phyloP scores from a whole-genome alignment of 2,329 filamentous ascomycete genomes.

The Pyricularia grisea region DNA sequence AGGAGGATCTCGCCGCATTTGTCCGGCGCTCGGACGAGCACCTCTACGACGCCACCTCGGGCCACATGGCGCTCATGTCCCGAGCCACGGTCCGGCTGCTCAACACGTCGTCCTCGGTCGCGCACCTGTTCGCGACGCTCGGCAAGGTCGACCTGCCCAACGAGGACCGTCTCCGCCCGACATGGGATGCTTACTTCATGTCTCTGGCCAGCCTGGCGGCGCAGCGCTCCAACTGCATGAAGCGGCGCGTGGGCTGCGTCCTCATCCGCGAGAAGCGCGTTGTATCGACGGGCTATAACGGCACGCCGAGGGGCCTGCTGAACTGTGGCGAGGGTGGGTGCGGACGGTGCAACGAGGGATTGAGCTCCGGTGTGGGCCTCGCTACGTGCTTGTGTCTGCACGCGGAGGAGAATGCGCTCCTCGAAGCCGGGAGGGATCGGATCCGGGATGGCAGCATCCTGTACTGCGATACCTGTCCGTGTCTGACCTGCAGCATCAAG shows the following conservation, averaged over 20 bases:
- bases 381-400: slow-evolving; percentile 93
- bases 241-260: slow-evolving; percentile 89
- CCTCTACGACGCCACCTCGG: slow-evolving; percentile 57
- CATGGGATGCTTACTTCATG: slow-evolving; percentile 99
- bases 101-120: slow-evolving; percentile 66
- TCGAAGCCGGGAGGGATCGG: slow-evolving; percentile 87
- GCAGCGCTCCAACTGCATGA: slow-evolving; percentile 95
- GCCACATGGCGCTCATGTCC: slow-evolving; percentile 68
- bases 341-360: slow-evolving; percentile 70
- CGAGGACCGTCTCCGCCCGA: slow-evolving; percentile 70
- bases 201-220: slow-evolving; percentile 85
- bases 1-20: slow-evolving; percentile 40
- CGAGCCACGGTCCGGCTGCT: slow-evolving; percentile 77
- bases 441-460: slow-evolving; percentile 74
- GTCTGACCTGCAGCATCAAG: slow-evolving; percentile 96
- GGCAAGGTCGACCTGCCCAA: slow-evolving; percentile 67
- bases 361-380: slow-evolving; percentile 60
- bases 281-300: slow-evolving; percentile 94
- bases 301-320: slow-evolving; percentile 77
- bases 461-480: slow-evolving; percentile 95
- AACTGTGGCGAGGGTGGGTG: slow-evolving; percentile 96
- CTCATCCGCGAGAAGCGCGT: slow-evolving; percentile 79
- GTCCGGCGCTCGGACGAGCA: slow-evolving; percentile 57
- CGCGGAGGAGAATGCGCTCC: slow-evolving; percentile 91
- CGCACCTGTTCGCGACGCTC: slow-evolving; percentile 64